Evolutionary conservation across 352 stramenopile species (phyloP).

Genomic region (Globisporangium lucens): DNA sequence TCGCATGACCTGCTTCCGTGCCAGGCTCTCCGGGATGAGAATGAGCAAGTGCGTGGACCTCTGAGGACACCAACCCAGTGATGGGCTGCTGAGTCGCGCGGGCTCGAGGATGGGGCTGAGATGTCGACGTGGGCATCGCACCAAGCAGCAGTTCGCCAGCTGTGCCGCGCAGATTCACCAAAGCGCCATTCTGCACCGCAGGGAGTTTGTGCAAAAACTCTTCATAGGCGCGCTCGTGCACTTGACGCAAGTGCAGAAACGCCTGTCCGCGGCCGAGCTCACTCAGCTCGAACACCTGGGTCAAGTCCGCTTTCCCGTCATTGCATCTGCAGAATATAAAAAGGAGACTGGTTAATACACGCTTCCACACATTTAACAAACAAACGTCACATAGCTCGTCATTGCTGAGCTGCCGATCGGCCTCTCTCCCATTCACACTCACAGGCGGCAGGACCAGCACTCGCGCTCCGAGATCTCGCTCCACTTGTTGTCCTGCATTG

Average conservation of each 20-base stretch:
- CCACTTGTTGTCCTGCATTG: slow-evolving; percentile 85
- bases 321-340: slow-evolving; percentile 44
- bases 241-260: slow-evolving; percentile 59
- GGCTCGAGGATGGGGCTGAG: neutral
- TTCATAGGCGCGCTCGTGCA: slow-evolving; percentile 53
- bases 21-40: neutral
- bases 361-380: no score
- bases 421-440: neutral
- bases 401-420: no score
- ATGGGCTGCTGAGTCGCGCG: neutral
- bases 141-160: neutral
- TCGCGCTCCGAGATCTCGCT: slow-evolving; percentile 73
- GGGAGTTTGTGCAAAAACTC: slow-evolving; percentile 48
- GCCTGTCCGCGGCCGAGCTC: slow-evolving; percentile 58
- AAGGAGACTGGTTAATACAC: no score
- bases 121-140: neutral
- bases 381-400: no score
- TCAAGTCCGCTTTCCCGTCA: slow-evolving; percentile 47
- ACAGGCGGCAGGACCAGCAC: slow-evolving; percentile 73
- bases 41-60: neutral
- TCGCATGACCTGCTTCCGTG: neutral
- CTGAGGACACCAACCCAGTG: neutral
- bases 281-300: slow-evolving; percentile 60
- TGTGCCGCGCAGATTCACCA: slow-evolving; percentile 3
- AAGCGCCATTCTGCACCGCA: slow-evolving; percentile 18